A percentile compares a stretch with the other conserved stretches of the same genome.
Conservation (phyloP, 257 asterid species). For the Ilex asprella region DNA sequence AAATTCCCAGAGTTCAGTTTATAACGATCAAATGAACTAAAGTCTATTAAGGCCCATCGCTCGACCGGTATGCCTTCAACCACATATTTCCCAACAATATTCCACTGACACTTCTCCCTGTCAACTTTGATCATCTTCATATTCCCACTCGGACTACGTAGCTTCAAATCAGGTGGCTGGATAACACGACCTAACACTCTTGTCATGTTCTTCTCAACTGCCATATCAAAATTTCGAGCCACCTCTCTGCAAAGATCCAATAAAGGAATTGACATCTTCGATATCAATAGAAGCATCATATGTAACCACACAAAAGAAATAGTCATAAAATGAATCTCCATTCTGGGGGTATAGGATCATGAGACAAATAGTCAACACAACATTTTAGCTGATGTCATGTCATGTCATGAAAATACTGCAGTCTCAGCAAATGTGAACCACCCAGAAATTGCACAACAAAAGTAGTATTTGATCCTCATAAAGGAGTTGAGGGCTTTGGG, state of each 20-base stretch:
- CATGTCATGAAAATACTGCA: no score
- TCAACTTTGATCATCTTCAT: constrained; percentile 32
- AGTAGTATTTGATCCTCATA: background rate
- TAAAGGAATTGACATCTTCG: background rate
- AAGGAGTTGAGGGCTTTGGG: no score
- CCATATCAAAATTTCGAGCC: constrained; percentile 32
- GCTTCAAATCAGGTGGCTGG: constrained; percentile 47
- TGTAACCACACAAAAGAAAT: no score
- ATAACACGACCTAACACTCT: constrained; percentile 52
- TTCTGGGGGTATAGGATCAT: no score
- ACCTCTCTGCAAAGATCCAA: constrained; percentile 12
- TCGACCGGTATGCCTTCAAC: constrained; percentile 35
- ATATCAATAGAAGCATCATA: no score
- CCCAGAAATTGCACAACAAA: background rate
- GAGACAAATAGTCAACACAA: no score
- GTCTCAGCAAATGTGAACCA: no score
- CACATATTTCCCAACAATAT: constrained; percentile 40
- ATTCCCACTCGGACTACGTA: constrained; percentile 19
- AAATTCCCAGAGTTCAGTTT: constrained; percentile 13
- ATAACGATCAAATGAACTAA: constrained; percentile 14
- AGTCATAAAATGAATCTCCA: no score
- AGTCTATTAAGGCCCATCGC: constrained; percentile 64
- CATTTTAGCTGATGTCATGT: no score
- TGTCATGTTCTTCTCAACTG: constrained; percentile 41
- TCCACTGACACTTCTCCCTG: constrained; percentile 54